Percentiles rank a stretch among this genome's conserved stretches.
phyloP scores from a whole-genome alignment of 2,329 filamentous ascomycete genomes.

The Colletotrichum tabaci region DNA sequence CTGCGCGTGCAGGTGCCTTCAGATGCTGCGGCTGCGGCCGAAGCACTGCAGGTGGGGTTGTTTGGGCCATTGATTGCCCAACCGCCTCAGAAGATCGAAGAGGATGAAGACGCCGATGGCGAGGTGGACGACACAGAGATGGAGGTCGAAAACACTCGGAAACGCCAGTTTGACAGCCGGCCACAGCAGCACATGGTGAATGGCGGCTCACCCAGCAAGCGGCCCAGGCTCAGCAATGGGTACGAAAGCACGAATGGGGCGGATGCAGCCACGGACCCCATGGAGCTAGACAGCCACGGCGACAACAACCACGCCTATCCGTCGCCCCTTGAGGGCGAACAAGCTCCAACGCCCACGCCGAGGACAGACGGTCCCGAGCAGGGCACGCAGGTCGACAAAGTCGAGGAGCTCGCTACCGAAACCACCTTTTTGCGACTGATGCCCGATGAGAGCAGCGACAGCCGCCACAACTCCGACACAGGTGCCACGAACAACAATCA shows the following conservation, averaged over 20 bases:
- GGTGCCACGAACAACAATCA: slow-evolving; percentile 39
- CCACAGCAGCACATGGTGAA: slow-evolving; percentile 64
- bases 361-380: slow-evolving; percentile 75
- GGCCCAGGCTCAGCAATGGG: slow-evolving; percentile 73
- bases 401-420: slow-evolving; percentile 70
- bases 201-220: slow-evolving; percentile 70
- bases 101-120: slow-evolving; percentile 54
- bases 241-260: slow-evolving; percentile 65
- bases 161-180: slow-evolving; percentile 63
- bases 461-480: background rate
- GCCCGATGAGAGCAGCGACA: slow-evolving; percentile 53
- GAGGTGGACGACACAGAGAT: slow-evolving; percentile 56
- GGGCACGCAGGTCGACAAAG: slow-evolving; percentile 76
- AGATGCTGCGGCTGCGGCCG: slow-evolving; percentile 62
- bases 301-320: slow-evolving; percentile 75
- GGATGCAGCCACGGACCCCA: slow-evolving; percentile 65
- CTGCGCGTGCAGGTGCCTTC: slow-evolving; percentile 62
- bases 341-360: slow-evolving; percentile 65
- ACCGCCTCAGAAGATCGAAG: slow-evolving; percentile 57
- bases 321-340: slow-evolving; percentile 73
- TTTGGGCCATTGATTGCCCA: slow-evolving; percentile 70
- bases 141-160: slow-evolving; percentile 63
- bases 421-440: slow-evolving; percentile 74
- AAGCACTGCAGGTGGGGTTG: slow-evolving; percentile 65
- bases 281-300: slow-evolving; percentile 71